phyloP scores from a whole-genome alignment of 768 basidiomycete species.

The Steccherinum ochraceum region DNA sequence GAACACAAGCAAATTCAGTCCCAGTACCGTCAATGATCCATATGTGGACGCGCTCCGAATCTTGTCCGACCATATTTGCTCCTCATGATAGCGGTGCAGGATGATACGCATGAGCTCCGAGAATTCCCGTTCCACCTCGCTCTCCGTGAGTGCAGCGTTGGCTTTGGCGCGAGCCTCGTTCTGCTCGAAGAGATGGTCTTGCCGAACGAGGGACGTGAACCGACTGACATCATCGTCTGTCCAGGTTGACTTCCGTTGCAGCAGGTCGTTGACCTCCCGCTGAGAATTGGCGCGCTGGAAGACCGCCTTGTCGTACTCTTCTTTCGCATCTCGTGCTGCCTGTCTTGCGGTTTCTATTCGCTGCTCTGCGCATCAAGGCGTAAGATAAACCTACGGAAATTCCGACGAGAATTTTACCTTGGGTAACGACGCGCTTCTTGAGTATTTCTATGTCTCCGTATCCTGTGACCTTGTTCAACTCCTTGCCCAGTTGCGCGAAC shows the following conservation, averaged over 20 bases:
- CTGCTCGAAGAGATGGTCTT: constrained; percentile 85
- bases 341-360: constrained; percentile 61
- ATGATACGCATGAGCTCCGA: constrained; percentile 84
- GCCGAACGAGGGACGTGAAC: constrained; percentile 85
- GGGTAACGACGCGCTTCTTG: constrained; percentile 68
- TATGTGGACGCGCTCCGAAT: constrained; percentile 94
- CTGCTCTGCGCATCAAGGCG: constrained; percentile 45
- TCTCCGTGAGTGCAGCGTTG: constrained; percentile 63
- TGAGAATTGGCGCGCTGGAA: constrained; percentile 77
- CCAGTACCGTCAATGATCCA: constrained; percentile 79
- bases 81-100: constrained; percentile 92
- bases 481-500: constrained; percentile 68
- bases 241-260: constrained; percentile 94
- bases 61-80: constrained; percentile 99
- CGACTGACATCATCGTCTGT: constrained; percentile 77
- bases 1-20: constrained; percentile 87
- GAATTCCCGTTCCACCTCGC: constrained; percentile 81
- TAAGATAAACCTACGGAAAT: not conserved
- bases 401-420: constrained; percentile 77
- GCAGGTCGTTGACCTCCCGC: constrained; percentile 90
- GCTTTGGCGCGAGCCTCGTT: constrained; percentile 67
- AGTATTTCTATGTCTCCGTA: constrained; percentile 86
- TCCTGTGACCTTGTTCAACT: constrained; percentile 84
- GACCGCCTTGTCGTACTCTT: constrained; percentile 73
- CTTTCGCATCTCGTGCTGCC: constrained; percentile 68